Evolutionary conservation across 2,329 filamentous ascomycete species (phyloP), one percentile per base, ranked within the genome.

Genomic region (Fusarium devonianum): DNA sequence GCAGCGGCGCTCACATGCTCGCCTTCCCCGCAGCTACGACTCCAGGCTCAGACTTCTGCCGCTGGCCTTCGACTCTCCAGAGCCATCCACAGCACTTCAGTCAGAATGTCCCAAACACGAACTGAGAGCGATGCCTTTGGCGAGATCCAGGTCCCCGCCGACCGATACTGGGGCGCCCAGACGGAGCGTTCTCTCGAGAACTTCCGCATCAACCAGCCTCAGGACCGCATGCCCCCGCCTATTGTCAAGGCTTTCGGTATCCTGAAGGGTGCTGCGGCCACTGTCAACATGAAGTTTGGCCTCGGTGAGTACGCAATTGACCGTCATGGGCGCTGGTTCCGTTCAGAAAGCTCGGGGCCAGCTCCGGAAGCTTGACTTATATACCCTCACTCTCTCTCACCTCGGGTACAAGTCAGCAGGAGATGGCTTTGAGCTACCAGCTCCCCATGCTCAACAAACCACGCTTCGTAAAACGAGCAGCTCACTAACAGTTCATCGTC

Each of bases 131-230:
- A 99, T 81, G 94, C 94, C 75, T 97, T 97, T 80, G 94, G 94
- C 77, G 92, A 96, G 79, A 85, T 99, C 73, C 86, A 96, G 80
- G 92, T 97, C 65, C 83, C 89, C 30, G 82, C 83, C 60, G 91
- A 96, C 84, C 93, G 89, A 80, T 99, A 99, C 83, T 99, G 94
- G 93, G 94, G 94, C 70, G 93, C 93, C 54, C 93, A 97, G 82
- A 97, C 93, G 44, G 89, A 97, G 83, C 88, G 93, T 63, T 97
- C 93, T 41, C 84, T 97, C 73, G 88, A 89, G 75, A 99, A 99
- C 82, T 99, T 99, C 83, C 89, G 88, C 75, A 97, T 99, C 85
- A 97, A 97, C 79, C 94, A 97, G 82, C 94, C 94, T 53, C 91
- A 96, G 77, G 94, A 99, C 73, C 92, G 94, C 73, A 97, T 97